Percentiles rank a stretch among this genome's conserved stretches.
Evolutionary conservation across 345 rosid species (phyloP).

Genomic region (Aquilaria yunnanensis): DNA sequence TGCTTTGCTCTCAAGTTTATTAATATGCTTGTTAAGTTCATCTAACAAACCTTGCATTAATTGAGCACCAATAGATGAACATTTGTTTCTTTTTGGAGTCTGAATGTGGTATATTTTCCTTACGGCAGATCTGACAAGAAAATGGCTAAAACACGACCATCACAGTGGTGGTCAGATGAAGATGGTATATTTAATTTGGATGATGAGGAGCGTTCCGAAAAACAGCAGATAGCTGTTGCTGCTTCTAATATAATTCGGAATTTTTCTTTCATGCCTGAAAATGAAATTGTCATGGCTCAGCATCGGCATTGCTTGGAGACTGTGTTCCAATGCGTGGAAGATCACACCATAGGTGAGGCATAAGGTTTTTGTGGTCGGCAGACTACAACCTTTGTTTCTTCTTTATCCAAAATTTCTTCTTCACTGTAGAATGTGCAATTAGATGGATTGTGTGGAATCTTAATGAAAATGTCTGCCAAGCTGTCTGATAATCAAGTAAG

Average conservation of each 20-base stretch:
- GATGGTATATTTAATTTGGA: constrained; percentile 90
- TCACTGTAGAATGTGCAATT: no score
- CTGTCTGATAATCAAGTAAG: no score
- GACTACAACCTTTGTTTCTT: not conserved
- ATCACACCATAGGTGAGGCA: constrained; percentile 57
- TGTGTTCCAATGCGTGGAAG: constrained; percentile 87
- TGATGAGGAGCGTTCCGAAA: constrained; percentile 88
- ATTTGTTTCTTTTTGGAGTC: not conserved
- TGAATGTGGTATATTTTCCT: constrained; percentile 14
- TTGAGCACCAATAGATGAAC: no score
- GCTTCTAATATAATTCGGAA: constrained; percentile 92
- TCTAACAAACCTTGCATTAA: no score
- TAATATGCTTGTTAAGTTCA: no score
- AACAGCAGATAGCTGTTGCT: constrained; percentile 86
- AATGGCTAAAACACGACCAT: constrained; percentile 38
- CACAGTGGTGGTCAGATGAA: constrained; percentile 88
- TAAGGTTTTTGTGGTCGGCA: not conserved
- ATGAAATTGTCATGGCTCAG: constrained; percentile 88
- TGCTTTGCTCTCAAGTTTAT: no score
- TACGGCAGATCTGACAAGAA: constrained; percentile 43
- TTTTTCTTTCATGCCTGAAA: constrained; percentile 98
- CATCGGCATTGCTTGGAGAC: constrained; percentile 98
- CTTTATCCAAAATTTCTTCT: not conserved
- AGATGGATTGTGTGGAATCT: no score
- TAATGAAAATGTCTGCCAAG: no score